Evolutionary conservation across 768 basidiomycete species (phyloP), one percentile per base, ranked within the genome.

Genomic region (Leccinum aurantiacum): DNA sequence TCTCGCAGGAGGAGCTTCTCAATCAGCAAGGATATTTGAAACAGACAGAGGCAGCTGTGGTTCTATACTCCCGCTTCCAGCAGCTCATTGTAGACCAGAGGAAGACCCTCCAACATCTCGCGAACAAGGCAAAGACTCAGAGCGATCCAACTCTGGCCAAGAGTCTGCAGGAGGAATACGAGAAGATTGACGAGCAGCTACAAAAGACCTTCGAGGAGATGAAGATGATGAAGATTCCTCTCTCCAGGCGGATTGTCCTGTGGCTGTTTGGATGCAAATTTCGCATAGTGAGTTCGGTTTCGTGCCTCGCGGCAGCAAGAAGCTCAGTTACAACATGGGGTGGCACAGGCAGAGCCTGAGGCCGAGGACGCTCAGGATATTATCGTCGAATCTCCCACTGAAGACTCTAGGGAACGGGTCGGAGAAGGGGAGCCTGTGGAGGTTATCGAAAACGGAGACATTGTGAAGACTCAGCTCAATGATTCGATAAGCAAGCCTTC

Each of bases 351-450:
- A 73, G 71, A 75, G 68, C 29, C 29, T 10, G 29, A 29, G 29
- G 77, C 79, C 51, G 77, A 73, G 54, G 71, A 77, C 63, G 67
- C 67, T 47, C 71, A 73, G 60, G 67, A 71, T 27, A 27, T 67
- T 27, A 27, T 67, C 63, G 70, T 71, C 57, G 69, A 74, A 61
- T 71, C 75, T 29, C 77, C 77, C 7, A 57, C 67, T 4, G 83
- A 84, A 66, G 80, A 82, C 27, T 77, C 77, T 51, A 79, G 79
- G 62, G 76, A 84, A 51, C 69, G 29, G 29, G 0, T 29, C 74
- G 24, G 78, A 80, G 31, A 77, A 78, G 3, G 67, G 73, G 35
- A 29, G 9, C 29, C 29, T 29, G 29, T 29, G 29, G 74, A 76
- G 63, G 65, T 76, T 51, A 46, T 73, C 48, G 77, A 75, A 58